Percentiles rank a stretch among this genome's conserved stretches.
Conservation (phyloP, 805 yeast genomes). For the Debaryomyces maramus region DNA sequence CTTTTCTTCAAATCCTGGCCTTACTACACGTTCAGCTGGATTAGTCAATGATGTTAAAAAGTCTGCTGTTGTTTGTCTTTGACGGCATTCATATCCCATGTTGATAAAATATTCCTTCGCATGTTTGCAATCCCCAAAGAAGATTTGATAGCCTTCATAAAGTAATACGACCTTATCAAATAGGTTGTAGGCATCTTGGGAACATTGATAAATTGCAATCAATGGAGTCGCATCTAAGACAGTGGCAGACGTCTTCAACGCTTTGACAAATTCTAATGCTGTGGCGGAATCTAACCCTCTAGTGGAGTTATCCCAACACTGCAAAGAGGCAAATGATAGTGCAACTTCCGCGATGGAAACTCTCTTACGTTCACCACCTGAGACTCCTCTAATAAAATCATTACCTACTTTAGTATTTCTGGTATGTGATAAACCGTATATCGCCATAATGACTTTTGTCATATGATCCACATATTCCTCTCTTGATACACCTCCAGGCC, state of each 20-base stretch:
- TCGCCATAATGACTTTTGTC: constrained; percentile 53
- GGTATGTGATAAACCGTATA: constrained; percentile 60
- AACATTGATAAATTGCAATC: constrained; percentile 68
- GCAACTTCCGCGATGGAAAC: constrained; percentile 68
- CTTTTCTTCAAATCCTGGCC: constrained; percentile 35
- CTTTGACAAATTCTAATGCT: constrained; percentile 62
- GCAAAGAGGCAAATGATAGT: constrained; percentile 52
- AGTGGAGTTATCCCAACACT: constrained; percentile 70
- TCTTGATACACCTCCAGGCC: constrained; percentile 59
- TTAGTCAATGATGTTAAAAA: constrained; percentile 32
- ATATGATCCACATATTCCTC: constrained; percentile 53
- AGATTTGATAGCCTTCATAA: constrained; percentile 62
- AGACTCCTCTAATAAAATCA: constrained; percentile 68
- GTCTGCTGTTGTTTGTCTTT: constrained; percentile 42
- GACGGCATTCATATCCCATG: constrained; percentile 41
- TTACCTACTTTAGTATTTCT: constrained; percentile 64
- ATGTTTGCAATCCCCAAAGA: constrained; percentile 52
- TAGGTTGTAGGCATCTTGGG: constrained; percentile 59
- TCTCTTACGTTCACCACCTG: constrained; percentile 74
- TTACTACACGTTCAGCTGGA: constrained; percentile 29
- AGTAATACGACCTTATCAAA: constrained; percentile 63
- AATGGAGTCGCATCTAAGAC: constrained; percentile 55
- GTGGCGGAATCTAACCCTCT: constrained; percentile 72
- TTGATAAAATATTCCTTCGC: constrained; percentile 43
- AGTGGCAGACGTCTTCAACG: constrained; percentile 60